Evolutionary conservation across 768 basidiomycete species (phyloP).

Genomic region (Suillus placidus): DNA sequence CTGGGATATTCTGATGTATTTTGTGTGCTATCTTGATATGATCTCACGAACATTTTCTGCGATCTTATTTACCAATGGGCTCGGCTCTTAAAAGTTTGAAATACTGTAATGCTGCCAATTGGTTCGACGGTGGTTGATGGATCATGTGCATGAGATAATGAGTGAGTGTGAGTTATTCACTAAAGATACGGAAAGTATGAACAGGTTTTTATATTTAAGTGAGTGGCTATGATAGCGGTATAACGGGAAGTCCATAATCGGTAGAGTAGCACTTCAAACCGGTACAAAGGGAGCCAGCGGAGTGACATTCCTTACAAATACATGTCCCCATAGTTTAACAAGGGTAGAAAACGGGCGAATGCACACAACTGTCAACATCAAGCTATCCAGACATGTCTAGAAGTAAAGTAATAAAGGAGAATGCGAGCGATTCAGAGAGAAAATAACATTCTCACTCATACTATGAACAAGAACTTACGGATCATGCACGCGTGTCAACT

Average conservation of each 20-base stretch:
- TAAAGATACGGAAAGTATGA: no score
- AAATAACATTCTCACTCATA: background rate
- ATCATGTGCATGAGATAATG: no score
- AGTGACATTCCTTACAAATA: background rate
- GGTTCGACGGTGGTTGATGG: no score
- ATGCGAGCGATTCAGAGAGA: background rate
- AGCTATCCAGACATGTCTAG: background rate
- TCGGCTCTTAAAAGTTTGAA: background rate
- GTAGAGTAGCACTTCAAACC: no score
- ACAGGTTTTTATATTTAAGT: no score
- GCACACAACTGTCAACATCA: background rate
- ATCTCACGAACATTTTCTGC: background rate
- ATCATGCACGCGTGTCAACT: background rate
- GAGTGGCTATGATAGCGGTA: no score
- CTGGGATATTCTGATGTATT: constrained; percentile 28
- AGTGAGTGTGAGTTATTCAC: no score
- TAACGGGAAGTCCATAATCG: no score
- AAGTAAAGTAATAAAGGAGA: background rate
- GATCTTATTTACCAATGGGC: background rate
- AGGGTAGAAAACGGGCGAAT: background rate
- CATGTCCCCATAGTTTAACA: background rate
- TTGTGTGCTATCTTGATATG: background rate
- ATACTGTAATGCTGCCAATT: no score
- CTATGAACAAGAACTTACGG: background rate
- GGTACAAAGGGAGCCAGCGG: no score